Evolutionary conservation across 2,329 filamentous ascomycete genomes (phyloP).

Genomic region (Calonectria leucothoes): DNA sequence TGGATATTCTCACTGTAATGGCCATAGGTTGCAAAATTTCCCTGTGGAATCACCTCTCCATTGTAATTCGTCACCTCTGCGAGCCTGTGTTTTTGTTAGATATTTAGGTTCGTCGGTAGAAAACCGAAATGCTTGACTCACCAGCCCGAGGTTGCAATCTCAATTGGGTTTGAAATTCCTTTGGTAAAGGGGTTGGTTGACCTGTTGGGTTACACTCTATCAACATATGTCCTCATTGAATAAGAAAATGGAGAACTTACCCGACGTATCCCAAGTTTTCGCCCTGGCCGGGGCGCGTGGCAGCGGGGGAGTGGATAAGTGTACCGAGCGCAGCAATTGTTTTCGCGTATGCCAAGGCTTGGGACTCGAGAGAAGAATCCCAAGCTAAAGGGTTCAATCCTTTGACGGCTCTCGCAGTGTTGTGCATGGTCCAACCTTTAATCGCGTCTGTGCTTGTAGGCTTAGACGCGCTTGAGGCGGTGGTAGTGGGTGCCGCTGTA

Average conservation of each 20-base stretch:
- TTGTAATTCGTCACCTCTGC: constrained; percentile 33
- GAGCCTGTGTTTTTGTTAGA: constrained; percentile 15
- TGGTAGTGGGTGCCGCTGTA: not conserved
- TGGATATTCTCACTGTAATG: constrained; percentile 39
- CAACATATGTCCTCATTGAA: no score
- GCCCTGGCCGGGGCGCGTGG: constrained; percentile 27
- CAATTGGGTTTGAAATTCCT: constrained; percentile 25
- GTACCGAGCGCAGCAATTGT: constrained; percentile 26
- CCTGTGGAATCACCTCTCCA: constrained; percentile 34
- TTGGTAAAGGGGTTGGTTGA: constrained; percentile 8
- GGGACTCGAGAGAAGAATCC: not conserved
- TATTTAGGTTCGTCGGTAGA: no score
- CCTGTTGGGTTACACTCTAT: not conserved
- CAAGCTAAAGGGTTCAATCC: not conserved
- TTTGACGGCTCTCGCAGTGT: not conserved
- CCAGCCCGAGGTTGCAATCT: constrained; percentile 30
- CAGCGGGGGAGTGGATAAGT: constrained; percentile 25
- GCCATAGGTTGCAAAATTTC: constrained; percentile 38
- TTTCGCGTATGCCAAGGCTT: not conserved
- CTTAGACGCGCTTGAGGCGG: not conserved
- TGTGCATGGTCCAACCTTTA: not conserved
- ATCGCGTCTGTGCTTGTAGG: not conserved
- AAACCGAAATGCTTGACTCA: not conserved
- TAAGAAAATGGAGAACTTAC: not conserved
- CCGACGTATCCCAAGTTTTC: constrained; percentile 38